Evolutionary conservation across 805 yeast genomes (phyloP).

Genomic region (Candida khao-thaluensis): DNA sequence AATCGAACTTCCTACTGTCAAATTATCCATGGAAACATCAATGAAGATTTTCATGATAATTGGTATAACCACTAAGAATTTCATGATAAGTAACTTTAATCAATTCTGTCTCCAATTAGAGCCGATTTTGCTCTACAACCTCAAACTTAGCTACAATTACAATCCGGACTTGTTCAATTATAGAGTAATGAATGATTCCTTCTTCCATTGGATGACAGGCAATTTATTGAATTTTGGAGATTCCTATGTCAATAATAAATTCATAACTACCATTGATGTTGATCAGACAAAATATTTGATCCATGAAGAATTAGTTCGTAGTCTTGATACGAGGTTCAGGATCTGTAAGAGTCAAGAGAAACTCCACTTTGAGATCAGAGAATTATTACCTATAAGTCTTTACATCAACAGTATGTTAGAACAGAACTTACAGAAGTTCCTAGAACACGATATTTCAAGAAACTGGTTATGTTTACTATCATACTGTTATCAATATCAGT

Average conservation of each 20-base stretch:
- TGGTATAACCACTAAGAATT: constrained; percentile 20
- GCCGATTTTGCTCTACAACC: constrained; percentile 17
- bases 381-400: constrained; percentile 14
- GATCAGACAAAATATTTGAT: constrained; percentile 4
- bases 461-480: constrained; percentile 40
- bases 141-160: constrained; percentile 17
- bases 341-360: constrained; percentile 2
- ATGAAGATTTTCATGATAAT: constrained; percentile 25
- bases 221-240: constrained; percentile 14
- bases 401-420: constrained; percentile 15
- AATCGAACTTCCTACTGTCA: constrained; percentile 19
- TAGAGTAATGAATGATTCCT: constrained; percentile 25
- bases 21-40: constrained; percentile 27
- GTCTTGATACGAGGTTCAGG: constrained; percentile 9
- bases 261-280: not conserved
- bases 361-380: constrained; percentile 12
- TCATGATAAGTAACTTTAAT: constrained; percentile 1
- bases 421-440: constrained; percentile 4
- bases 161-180: constrained; percentile 22
- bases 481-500: constrained; percentile 39
- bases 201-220: constrained; percentile 30
- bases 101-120: constrained; percentile 14
- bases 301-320: not conserved
- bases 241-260: constrained; percentile 12
- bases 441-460: constrained; percentile 18